phyloP scores from a whole-genome alignment of 106 monocot species.

The Apostasia ramifera region DNA sequence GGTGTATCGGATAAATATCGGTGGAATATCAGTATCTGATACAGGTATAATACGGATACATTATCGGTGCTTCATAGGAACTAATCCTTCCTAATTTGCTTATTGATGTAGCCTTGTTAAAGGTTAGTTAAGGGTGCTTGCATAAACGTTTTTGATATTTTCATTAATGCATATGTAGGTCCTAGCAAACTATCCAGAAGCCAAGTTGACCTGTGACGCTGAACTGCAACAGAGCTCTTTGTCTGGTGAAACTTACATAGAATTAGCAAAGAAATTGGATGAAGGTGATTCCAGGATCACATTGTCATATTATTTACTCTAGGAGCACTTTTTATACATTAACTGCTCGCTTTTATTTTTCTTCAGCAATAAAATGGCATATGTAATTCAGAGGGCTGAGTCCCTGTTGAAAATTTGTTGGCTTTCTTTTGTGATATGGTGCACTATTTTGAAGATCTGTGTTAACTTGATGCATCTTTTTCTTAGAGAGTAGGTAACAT shows the following conservation, averaged over 20 bases:
- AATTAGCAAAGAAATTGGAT: constrained; percentile 64
- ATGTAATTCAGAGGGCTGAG: too few species aligned
- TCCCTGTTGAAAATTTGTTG: too few species aligned
- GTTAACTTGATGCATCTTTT: not conserved
- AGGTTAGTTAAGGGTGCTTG: not conserved
- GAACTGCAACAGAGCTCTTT: constrained; percentile 44
- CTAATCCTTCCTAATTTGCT: not conserved
- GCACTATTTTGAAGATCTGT: too few species aligned
- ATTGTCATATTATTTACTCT: not conserved
- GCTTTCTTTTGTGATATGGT: too few species aligned
- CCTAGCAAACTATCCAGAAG: constrained; percentile 83
- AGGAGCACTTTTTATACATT: not conserved
- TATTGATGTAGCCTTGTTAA: not conserved
- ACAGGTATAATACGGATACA: too few species aligned
- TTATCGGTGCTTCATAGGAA: not conserved
- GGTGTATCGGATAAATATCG: not conserved
- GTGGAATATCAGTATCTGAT: not conserved
- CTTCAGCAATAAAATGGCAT: not conserved
- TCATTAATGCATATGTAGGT: constrained; percentile 34
- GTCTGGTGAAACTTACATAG: constrained; percentile 55
- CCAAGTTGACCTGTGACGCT: constrained; percentile 15
- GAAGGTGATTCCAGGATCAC: constrained; percentile 51
- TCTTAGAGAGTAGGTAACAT: not conserved
- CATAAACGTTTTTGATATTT: constrained; percentile 6
- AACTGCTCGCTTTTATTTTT: not conserved